These are phyloP conservation scores for Fraxinus dipetala DNA, from an alignment of 305 asterid species.

Conservation along the genomic window DNA sequence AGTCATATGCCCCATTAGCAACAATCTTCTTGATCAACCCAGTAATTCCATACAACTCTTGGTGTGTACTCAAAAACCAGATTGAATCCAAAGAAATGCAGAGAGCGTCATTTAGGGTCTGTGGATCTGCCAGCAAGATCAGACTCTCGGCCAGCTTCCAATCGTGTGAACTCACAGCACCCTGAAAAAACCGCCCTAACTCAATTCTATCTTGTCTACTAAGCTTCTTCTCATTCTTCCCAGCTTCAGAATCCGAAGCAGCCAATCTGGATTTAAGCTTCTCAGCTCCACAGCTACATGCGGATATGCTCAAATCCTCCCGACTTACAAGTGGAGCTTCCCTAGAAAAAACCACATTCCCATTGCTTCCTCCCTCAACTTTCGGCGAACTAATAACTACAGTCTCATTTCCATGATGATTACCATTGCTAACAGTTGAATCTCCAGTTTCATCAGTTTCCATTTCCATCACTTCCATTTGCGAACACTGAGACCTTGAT, in stretches of 20 bases:
- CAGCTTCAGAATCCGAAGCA: slow-evolving; percentile 54
- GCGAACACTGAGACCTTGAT: slow-evolving; percentile 42
- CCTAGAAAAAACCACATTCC: slow-evolving; percentile 62
- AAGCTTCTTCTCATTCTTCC: slow-evolving; percentile 70
- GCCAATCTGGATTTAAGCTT: slow-evolving; percentile 66
- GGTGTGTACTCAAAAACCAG: slow-evolving; percentile 81
- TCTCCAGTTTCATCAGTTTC: slow-evolving; percentile 45
- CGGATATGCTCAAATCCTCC: slow-evolving; percentile 44
- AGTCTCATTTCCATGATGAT: slow-evolving; percentile 27
- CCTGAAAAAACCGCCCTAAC: slow-evolving; percentile 86
- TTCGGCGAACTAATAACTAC: slow-evolving; percentile 38
- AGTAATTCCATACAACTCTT: slow-evolving; percentile 71
- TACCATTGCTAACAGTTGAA: slow-evolving; percentile 19
- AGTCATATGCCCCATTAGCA: slow-evolving; percentile 78
- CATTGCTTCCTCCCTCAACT: slow-evolving; percentile 56
- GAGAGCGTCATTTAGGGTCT: slow-evolving; percentile 79
- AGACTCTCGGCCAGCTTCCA: slow-evolving; percentile 94
- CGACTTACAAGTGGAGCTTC: slow-evolving; percentile 60
- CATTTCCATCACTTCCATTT: slow-evolving; percentile 56
- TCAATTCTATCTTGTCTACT: slow-evolving; percentile 87
- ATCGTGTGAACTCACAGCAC: slow-evolving; percentile 83
- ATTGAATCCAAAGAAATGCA: slow-evolving; percentile 88
- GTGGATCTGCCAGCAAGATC: slow-evolving; percentile 84
- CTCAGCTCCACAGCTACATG: slow-evolving; percentile 75
- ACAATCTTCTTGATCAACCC: slow-evolving; percentile 78